Base-by-base conservation (phyloP, 202 grass and related monocot genomes). In the Panicum hallii region DNA sequence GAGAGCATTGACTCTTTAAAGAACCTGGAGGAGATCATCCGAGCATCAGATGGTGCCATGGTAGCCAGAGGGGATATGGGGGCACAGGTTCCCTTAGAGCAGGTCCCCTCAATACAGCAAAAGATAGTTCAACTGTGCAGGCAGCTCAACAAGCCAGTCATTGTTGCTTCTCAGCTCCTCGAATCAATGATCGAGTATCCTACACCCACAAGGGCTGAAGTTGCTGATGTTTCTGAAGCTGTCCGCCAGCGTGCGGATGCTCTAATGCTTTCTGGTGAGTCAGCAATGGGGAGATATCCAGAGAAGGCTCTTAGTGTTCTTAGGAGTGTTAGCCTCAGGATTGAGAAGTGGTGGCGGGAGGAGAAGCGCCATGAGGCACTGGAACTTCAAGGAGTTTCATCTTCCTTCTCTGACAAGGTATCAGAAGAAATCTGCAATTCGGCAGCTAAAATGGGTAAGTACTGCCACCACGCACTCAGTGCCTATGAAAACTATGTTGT, bases 391-490 rank as follows among this genome's bases (percentile, higher is more conserved):
- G 79, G 79, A 67, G 83, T 98, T 77, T 90, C 95, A 14, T 88
- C 86, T 53, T 94, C 95, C 75, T 98, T 98, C 80, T 88, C 95
- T 32, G 93, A 90, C 67, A 95, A 93, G 91, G 89, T 98, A 72
- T 94, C 88, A 45, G 97, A 99, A 72, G 91, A 99, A 68, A 99
- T 96, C 43, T 99, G 93, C 84, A 99, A 91, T 88, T 99, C 96
- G 9, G 93, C 96, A 73, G 96, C 96, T 75, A 95, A 99, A 91
- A 99, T 95, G 85, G 96, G 97, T 96, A 93, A 72, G 11, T 40
- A 32, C 76, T 63, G 30, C 41, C 23, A 47, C 41, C n/a, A 42
- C 44, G 11, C n/a, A 26, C 0, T 42, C 23, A 32, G 6, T 44
- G 56, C 47, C 11, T 62, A 5, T 49, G 49, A 50, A 2, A 67